A percentile compares a stretch with the other conserved stretches of the same genome.
Conservation (phyloP, 805 yeast species). For the Candida awuae region DNA sequence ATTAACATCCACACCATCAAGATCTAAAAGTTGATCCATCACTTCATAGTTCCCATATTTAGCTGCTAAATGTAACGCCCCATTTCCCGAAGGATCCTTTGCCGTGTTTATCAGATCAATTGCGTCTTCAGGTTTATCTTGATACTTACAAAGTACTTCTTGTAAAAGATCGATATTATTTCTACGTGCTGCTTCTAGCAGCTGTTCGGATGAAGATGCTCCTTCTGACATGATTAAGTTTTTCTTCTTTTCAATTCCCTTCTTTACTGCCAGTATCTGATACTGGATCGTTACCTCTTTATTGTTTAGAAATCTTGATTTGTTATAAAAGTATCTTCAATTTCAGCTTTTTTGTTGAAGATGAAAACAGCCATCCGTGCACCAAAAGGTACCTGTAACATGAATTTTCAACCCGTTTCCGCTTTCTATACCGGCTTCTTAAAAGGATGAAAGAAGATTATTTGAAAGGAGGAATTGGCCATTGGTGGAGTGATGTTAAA, state of each 20-base stretch:
- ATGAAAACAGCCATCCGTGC: too few species aligned
- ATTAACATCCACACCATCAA: constrained; percentile 86
- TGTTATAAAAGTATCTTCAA: too few species aligned
- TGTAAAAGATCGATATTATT: constrained; percentile 73
- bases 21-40: constrained; percentile 72
- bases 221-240: not conserved
- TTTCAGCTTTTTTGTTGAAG: too few species aligned
- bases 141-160: constrained; percentile 35
- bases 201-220: constrained; percentile 69
- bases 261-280: not conserved
- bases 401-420: too few species aligned
- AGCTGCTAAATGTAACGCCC: constrained; percentile 77
- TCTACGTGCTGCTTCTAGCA: constrained; percentile 81
- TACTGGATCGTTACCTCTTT: not conserved
- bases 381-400: too few species aligned
- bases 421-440: too few species aligned
- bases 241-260: too few species aligned
- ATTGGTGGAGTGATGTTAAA: not conserved
- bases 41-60: constrained; percentile 79
- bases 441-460: too few species aligned
- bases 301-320: too few species aligned
- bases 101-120: constrained; percentile 56
- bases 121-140: constrained; percentile 31
- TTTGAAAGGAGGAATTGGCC: too few species aligned
- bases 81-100: constrained; percentile 68